A percentile compares a stretch with the other conserved stretches of the same genome.
Conservation (phyloP, 495 filamentous ascomycete genomes). For the Lasiosphaeria miniovina region DNA sequence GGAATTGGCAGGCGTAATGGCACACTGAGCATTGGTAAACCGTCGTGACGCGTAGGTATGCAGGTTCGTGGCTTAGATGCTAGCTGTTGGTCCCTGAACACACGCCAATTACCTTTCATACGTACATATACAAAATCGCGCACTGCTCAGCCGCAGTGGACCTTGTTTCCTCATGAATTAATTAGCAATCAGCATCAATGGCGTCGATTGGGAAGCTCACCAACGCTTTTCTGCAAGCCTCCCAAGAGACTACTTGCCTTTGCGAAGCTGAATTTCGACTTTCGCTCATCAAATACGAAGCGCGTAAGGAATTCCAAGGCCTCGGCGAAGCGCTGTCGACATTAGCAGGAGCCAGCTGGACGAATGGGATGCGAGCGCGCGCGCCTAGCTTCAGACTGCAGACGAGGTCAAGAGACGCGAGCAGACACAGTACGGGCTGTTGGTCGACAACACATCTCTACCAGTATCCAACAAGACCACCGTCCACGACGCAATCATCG, state of each 20-base stretch:
- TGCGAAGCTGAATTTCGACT: background rate
- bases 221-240: background rate
- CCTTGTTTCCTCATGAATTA: too few relatives aligned
- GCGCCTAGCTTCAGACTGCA: constrained; percentile 33
- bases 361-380: constrained; percentile 38
- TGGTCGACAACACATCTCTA: constrained; percentile 35
- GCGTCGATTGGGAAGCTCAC: background rate
- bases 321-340: background rate
- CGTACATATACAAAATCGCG: too few relatives aligned
- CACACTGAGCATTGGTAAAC: too few relatives aligned
- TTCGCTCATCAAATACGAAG: background rate
- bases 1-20: too few relatives aligned
- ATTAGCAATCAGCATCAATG: background rate
- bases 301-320: background rate
- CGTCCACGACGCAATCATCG: constrained; percentile 30
- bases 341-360: constrained; percentile 24
- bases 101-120: too few relatives aligned
- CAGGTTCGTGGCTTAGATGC: too few relatives aligned
- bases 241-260: background rate
- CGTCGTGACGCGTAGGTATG: too few relatives aligned
- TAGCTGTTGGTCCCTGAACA: too few relatives aligned
- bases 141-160: too few relatives aligned
- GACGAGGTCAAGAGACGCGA: constrained; percentile 21
- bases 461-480: constrained; percentile 22
- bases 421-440: constrained; percentile 35